Base-by-base conservation (phyloP, 768 basidiomycete species). In the Kwoniella mangroviensis region DNA sequence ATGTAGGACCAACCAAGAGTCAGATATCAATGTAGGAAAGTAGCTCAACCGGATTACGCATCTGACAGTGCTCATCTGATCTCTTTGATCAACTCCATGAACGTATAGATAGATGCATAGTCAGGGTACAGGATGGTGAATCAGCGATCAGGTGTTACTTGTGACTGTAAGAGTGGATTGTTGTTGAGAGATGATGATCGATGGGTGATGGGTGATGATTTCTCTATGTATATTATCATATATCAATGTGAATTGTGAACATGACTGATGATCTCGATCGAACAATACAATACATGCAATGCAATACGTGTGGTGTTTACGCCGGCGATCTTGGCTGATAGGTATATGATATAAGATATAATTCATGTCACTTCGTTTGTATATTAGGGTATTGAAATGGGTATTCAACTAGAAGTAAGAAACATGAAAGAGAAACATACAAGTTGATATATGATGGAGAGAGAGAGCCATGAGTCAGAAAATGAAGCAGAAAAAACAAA, bases 21-120 rank as follows among this genome's bases (percentile, higher is more conserved):
- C 56, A 89, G 93, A 45, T 96, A 94, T 78, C 91, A 90, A 4
- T 90, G 94, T 76, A 87, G 89, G 60, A 88, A 86, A 63, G 90
- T 92, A 12, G 83, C 81, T 54, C 84, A 85, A 17, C 80, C 93
- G 51, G 87, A 96, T 77, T 95, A 90, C 80, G 85, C 85, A 65
- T 88, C 73, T 87, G 81, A 93, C 90, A 82, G 89, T 10, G 85
- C 86, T 57, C 79, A 85, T 24, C 84, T 93, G 68, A 85, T 87
- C 40, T 88, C 90, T 65, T 80, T 88, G 57, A 85, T 95, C 69
- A 85, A 86, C 34, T 70, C 67, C 6, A 76, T 82, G 53, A 66
- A 52, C 42, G 40, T 70, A 21, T 75, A 42, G 60, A 40, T 2
- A 40, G 51, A 21, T 11, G 51, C 6, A 42, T 43, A 45, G 41